Evolutionary conservation across 2,329 filamentous ascomycete species (phyloP).

Genomic region (Thielaviopsis populi): DNA sequence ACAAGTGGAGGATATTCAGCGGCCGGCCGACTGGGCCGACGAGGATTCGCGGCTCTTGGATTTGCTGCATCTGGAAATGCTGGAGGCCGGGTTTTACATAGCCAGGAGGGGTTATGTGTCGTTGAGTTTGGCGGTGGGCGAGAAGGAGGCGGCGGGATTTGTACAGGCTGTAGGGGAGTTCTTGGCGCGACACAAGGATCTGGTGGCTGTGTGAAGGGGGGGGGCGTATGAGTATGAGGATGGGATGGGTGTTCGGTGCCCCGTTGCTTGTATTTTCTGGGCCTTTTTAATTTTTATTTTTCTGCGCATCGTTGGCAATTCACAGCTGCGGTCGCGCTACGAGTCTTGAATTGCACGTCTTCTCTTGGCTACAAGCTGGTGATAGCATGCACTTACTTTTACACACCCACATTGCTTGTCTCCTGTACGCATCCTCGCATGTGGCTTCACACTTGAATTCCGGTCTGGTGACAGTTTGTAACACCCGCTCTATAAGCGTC

Average conservation of each 20-base stretch:
- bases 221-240: slow-evolving; percentile 1
- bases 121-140: slow-evolving; percentile 27
- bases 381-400: not conserved
- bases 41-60: slow-evolving; percentile 23
- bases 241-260: not conserved
- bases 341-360: not conserved
- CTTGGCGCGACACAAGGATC: slow-evolving; percentile 2
- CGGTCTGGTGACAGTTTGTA: not conserved
- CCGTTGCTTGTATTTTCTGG: not conserved
- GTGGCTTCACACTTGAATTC: not conserved
- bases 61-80: slow-evolving; percentile 34
- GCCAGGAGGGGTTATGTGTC: slow-evolving; percentile 29
- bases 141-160: slow-evolving; percentile 29
- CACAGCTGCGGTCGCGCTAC: not conserved
- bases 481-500: not conserved
- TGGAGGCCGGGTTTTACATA: slow-evolving; percentile 31
- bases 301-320: not conserved
- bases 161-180: slow-evolving; percentile 26
- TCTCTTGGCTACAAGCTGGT: not conserved
- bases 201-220: slow-evolving; percentile 4
- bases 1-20: slow-evolving; percentile 23
- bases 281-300: not conserved
- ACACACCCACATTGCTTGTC: not conserved
- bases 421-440: not conserved
- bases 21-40: slow-evolving; percentile 15